Conservation (phyloP, 2,329 filamentous ascomycete genomes). For the Pezicula rhizophila region DNA sequence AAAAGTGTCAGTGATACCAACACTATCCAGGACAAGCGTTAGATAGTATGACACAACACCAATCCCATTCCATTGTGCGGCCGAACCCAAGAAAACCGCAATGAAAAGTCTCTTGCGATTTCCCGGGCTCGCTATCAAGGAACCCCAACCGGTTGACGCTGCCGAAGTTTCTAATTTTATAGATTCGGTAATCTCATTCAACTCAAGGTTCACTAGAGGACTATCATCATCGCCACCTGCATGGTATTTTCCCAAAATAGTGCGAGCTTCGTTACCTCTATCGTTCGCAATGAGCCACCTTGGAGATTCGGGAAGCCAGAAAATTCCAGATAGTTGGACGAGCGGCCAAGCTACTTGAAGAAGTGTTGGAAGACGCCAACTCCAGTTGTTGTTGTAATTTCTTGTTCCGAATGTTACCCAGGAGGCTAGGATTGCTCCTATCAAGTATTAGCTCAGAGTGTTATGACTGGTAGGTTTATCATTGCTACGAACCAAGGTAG, state of each 20-base stretch:
- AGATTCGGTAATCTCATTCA: slow-evolving; percentile 20
- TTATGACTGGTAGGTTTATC: background rate
- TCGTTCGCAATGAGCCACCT: slow-evolving; percentile 43
- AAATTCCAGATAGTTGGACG: slow-evolving; percentile 30
- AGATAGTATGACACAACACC: slow-evolving; percentile 32
- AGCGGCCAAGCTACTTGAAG: slow-evolving; percentile 39
- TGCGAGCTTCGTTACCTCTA: slow-evolving; percentile 43
- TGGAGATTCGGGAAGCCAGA: slow-evolving; percentile 47
- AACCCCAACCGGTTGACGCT: slow-evolving; percentile 8
- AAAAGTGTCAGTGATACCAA: slow-evolving; percentile 15
- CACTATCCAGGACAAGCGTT: slow-evolving; percentile 20
- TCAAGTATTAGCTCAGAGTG: slow-evolving; percentile 13
- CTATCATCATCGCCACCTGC: slow-evolving; percentile 35
- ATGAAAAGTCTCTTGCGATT: slow-evolving; percentile 28
- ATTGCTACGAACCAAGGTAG: background rate
- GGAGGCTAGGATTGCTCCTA: slow-evolving; percentile 32
- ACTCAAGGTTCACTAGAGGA: slow-evolving; percentile 16
- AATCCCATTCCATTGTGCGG: slow-evolving; percentile 25
- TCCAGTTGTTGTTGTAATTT: slow-evolving; percentile 33
- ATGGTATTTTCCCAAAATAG: slow-evolving; percentile 45
- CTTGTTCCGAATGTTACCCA: slow-evolving; percentile 33
- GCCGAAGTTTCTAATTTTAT: slow-evolving; percentile 16
- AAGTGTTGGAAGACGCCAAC: slow-evolving; percentile 13
- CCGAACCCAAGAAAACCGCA: slow-evolving; percentile 23
- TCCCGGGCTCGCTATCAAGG: slow-evolving; percentile 19